These are phyloP conservation scores for Symbiodinium pilosum DNA, from an alignment of 73 alveolate genomes.

Conservation along the genomic window DNA sequence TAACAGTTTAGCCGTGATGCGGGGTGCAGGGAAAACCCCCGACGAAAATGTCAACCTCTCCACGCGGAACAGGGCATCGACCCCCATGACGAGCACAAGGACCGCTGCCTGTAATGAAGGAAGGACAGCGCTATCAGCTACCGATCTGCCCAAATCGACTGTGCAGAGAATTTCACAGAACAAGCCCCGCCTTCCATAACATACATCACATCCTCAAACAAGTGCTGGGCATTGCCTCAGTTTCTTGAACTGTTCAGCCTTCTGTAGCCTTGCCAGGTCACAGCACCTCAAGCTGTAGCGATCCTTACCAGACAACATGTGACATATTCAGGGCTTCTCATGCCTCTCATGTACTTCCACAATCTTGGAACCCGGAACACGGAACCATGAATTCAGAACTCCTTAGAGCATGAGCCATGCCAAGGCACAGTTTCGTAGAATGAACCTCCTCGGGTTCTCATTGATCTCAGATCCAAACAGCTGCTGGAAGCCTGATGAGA, in stretches of 20 bases:
- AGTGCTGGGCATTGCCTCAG: constrained; percentile 60
- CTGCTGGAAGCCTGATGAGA: constrained; percentile 56
- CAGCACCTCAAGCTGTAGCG: too few species aligned
- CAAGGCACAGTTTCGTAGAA: constrained; percentile 32
- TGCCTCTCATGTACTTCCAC: too few species aligned
- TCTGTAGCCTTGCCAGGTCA: too few species aligned
- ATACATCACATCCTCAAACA: constrained; percentile 85
- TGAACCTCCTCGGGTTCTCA: constrained; percentile 89
- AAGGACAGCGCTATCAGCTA: too few species aligned
- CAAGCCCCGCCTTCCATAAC: constrained; percentile 45
- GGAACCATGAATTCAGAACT: too few species aligned
- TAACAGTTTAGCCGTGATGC: neutral
- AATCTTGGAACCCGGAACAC: too few species aligned
- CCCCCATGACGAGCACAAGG: constrained; percentile 93
- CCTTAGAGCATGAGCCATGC: too few species aligned
- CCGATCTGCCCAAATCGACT: neutral
- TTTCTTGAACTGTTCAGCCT: too few species aligned
- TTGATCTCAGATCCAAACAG: constrained; percentile 92
- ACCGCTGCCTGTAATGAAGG: constrained; percentile 39
- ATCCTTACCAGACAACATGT: too few species aligned
- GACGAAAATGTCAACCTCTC: constrained; percentile 89
- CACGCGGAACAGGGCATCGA: constrained; percentile 35
- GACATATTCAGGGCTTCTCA: too few species aligned
- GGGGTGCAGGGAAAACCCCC: constrained; percentile 94
- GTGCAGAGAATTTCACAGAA: neutral